Conservation (phyloP, 2,329 filamentous ascomycete species). For the Canariomyces notabilis region DNA sequence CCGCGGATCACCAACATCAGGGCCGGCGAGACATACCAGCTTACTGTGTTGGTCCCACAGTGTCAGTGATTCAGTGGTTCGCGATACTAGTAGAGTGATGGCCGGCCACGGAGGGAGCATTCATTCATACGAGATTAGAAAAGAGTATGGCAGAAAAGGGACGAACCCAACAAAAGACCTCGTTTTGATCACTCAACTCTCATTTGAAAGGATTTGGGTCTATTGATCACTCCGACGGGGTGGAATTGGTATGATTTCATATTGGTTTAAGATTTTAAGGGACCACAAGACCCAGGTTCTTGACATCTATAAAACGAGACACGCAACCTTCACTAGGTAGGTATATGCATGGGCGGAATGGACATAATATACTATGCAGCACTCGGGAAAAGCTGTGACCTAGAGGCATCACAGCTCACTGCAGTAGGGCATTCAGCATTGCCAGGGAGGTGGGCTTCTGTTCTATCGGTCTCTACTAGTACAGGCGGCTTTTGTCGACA, state of each 20-base stretch:
- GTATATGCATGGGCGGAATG: background rate
- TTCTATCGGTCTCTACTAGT: slow-evolving; percentile 5
- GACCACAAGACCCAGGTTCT: background rate
- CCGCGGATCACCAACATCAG: slow-evolving; percentile 38
- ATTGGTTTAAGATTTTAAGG: slow-evolving; percentile 1
- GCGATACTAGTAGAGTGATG: no score
- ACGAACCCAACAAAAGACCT: no score
- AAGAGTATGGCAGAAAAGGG: no score
- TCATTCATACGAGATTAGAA: no score
- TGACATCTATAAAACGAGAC: slow-evolving; percentile 5
- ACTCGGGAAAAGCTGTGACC: no score
- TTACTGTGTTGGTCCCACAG: slow-evolving; percentile 34
- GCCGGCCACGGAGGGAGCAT: no score
- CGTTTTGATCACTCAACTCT: no score
- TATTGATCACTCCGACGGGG: no score
- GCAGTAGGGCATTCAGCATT: background rate
- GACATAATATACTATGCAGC: no score
- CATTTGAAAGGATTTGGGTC: no score
- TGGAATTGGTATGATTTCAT: no score
- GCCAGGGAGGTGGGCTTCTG: background rate
- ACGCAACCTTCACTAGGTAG: slow-evolving; percentile 4
- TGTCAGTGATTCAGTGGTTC: no score
- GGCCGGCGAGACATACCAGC: slow-evolving; percentile 39
- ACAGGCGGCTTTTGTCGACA: slow-evolving; percentile 7
- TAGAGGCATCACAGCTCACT: background rate